Conservation (phyloP, 495 filamentous ascomycete genomes). For the Bombardia bombarda region DNA sequence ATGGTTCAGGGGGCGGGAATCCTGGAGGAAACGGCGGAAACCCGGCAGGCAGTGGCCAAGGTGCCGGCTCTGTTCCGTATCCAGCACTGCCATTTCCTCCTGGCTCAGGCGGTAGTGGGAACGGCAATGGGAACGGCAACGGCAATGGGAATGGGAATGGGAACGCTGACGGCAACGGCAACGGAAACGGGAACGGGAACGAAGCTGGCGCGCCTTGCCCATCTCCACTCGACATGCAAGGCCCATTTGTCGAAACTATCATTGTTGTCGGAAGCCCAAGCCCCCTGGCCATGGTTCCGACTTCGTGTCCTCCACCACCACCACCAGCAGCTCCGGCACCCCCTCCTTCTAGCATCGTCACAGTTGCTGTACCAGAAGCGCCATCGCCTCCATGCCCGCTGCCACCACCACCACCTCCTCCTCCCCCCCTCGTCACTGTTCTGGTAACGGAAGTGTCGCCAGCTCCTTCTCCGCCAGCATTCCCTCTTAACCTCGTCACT, state of each 20-base stretch:
- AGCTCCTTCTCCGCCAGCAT: slow-evolving; percentile 1
- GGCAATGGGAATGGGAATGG: slow-evolving; percentile 4
- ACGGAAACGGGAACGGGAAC: slow-evolving; percentile 5
- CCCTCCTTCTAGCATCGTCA: background rate
- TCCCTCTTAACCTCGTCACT: background rate
- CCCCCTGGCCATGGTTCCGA: slow-evolving; percentile 3
- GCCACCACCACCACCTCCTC: slow-evolving; percentile 4
- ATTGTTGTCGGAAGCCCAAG: slow-evolving; percentile 3
- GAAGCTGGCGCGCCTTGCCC: background rate
- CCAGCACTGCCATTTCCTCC: too few species aligned
- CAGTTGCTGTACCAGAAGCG: background rate
- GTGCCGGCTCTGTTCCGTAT: too few species aligned
- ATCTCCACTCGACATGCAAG: slow-evolving; percentile 1
- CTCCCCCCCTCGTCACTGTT: too few species aligned
- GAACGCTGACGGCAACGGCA: slow-evolving; percentile 1
- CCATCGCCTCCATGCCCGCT: background rate
- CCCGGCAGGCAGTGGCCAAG: too few species aligned
- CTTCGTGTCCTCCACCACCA: slow-evolving; percentile 1
- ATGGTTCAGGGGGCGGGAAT: too few species aligned
- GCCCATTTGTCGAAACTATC: slow-evolving; percentile 5
- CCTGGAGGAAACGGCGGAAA: too few species aligned
- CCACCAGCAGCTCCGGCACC: background rate
- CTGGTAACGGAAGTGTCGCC: background rate
- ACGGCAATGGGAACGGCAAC: slow-evolving; percentile 3
- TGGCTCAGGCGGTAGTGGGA: slow-evolving; percentile 4